Evolutionary conservation across 768 basidiomycete species (phyloP).

Genomic region (Crucibulum laeve): DNA sequence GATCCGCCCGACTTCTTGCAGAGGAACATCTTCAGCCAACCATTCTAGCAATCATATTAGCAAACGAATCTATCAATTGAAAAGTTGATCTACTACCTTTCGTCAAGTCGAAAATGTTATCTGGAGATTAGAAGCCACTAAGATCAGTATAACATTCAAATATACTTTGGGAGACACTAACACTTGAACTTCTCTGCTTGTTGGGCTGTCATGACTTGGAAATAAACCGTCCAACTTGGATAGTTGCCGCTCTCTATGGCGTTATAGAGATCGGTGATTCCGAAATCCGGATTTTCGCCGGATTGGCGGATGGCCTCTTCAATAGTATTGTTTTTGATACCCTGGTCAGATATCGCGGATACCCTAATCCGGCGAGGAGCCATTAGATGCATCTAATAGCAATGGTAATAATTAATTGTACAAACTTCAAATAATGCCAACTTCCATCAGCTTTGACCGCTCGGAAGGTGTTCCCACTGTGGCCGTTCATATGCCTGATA

Average conservation of each 20-base stretch:
- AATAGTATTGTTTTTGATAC: constrained; percentile 27
- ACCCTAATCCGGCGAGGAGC: constrained; percentile 23
- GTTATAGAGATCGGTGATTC: constrained; percentile 49
- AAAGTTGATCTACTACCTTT: constrained; percentile 23
- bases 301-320: constrained; percentile 27
- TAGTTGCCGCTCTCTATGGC: constrained; percentile 48
- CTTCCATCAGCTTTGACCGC: constrained; percentile 37
- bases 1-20: constrained; percentile 30
- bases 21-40: constrained; percentile 26
- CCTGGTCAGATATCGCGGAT: constrained; percentile 17
- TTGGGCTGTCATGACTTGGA: constrained; percentile 48
- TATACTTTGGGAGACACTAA: constrained; percentile 7
- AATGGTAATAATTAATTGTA: background rate
- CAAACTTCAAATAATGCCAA: constrained; percentile 51
- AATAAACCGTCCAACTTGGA: constrained; percentile 56
- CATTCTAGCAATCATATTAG: constrained; percentile 21
- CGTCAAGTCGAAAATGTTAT: constrained; percentile 49
- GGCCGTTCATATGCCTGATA: constrained; percentile 15
- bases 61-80: background rate
- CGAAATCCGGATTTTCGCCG: constrained; percentile 47
- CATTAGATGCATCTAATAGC: background rate
- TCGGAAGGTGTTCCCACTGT: constrained; percentile 18
- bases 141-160: background rate
- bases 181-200: constrained; percentile 44
- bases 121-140: constrained; percentile 14